These are phyloP conservation scores for Ophiognomonia clavigignenti-juglandacearum DNA, from an alignment of 2,329 filamentous ascomycete species.

Conservation along the genomic window DNA sequence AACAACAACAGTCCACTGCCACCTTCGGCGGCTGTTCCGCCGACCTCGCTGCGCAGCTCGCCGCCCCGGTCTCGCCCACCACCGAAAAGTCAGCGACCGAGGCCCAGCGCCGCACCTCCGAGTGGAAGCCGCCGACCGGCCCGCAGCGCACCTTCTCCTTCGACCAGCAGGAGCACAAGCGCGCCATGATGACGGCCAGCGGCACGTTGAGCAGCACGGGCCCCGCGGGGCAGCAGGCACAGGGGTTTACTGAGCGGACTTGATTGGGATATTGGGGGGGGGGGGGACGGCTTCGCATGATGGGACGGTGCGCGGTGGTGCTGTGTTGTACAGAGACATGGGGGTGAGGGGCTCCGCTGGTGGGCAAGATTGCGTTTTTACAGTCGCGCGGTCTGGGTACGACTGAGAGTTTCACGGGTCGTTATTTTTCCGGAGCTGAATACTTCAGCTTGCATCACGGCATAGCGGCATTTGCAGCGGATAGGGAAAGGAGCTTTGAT, in stretches of 20 bases:
- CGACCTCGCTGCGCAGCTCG: constrained; percentile 18
- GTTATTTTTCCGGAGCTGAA: too few species aligned
- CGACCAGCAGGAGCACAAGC: constrained; percentile 50
- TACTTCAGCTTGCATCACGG: too few species aligned
- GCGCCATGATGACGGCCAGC: constrained; percentile 38
- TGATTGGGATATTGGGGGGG: not conserved
- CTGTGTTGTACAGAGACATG: too few species aligned
- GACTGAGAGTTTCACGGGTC: too few species aligned
- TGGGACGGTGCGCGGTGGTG: not conserved
- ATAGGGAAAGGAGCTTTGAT: too few species aligned
- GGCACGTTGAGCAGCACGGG: constrained; percentile 19
- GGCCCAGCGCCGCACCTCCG: constrained; percentile 28
- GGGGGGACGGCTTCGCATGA: not conserved
- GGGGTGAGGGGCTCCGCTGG: too few species aligned
- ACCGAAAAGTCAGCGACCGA: constrained; percentile 20
- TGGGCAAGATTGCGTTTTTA: too few species aligned
- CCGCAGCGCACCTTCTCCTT: constrained; percentile 52
- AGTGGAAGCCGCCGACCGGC: constrained; percentile 43
- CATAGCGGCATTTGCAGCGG: too few species aligned
- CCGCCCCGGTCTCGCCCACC: constrained; percentile 17
- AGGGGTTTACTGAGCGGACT: not conserved
- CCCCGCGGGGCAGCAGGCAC: not conserved
- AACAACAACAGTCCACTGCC: too few species aligned
- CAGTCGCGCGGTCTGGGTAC: too few species aligned
- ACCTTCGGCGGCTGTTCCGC: constrained; percentile 13